Evolutionary conservation across 495 filamentous ascomycete species (phyloP).

Genomic region (Clohesyomyces aquaticus): DNA sequence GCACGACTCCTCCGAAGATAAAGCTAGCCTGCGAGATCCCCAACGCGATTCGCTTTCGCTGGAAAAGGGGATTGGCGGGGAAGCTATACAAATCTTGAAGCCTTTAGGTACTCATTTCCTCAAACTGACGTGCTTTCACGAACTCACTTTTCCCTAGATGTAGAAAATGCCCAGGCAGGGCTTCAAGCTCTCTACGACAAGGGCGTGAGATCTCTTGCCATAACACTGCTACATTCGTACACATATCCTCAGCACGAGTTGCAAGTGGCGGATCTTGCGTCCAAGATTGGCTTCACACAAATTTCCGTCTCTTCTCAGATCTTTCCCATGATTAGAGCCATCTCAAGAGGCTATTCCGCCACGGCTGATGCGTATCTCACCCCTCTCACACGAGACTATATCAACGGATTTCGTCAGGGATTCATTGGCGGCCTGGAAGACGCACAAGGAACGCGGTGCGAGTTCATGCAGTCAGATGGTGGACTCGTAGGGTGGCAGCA

Average conservation of each 20-base stretch:
- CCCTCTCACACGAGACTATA: slow-evolving; percentile 43
- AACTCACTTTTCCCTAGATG: slow-evolving; percentile 5
- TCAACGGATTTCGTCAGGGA: slow-evolving; percentile 48
- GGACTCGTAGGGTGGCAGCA: slow-evolving; percentile 40
- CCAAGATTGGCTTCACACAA: slow-evolving; percentile 16
- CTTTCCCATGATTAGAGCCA: slow-evolving; percentile 45
- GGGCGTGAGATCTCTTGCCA: slow-evolving; percentile 40
- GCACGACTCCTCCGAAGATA: slow-evolving; percentile 44
- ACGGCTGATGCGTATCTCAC: slow-evolving; percentile 46
- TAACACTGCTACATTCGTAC: slow-evolving; percentile 45
- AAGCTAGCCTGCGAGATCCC: slow-evolving; percentile 22
- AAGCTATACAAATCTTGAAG: slow-evolving; percentile 24
- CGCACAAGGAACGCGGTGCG: slow-evolving; percentile 31
- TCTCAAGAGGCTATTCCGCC: slow-evolving; percentile 44
- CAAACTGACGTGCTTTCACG: background rate
- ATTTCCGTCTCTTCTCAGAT: slow-evolving; percentile 27
- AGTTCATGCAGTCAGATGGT: slow-evolving; percentile 47
- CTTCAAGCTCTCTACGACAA: slow-evolving; percentile 39
- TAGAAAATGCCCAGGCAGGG: slow-evolving; percentile 22
- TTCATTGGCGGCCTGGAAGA: slow-evolving; percentile 56
- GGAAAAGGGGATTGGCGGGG: slow-evolving; percentile 12
- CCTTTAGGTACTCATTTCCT: slow-evolving; percentile 12
- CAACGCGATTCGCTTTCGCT: slow-evolving; percentile 35
- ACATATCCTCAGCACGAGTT: slow-evolving; percentile 46
- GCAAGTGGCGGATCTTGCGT: slow-evolving; percentile 50